A percentile compares a stretch with the other conserved stretches of the same genome.
phyloP scores from a whole-genome alignment of 352 stramenopile species.

The Phytophthora capsici region DNA sequence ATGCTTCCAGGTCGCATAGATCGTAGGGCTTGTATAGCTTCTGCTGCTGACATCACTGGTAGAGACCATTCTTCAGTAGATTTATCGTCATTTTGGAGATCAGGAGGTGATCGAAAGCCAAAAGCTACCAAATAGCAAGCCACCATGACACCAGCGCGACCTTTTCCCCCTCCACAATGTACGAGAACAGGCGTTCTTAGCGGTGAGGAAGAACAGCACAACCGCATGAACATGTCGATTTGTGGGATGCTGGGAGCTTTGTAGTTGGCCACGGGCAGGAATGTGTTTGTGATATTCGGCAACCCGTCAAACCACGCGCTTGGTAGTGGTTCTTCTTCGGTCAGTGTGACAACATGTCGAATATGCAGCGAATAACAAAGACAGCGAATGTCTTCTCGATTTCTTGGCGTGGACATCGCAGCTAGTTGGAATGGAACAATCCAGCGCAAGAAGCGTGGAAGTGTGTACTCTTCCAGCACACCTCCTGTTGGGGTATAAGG shows the following conservation, averaged over 20 bases:
- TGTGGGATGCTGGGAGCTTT: slow-evolving; percentile 55
- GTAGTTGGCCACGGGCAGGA: slow-evolving; percentile 66
- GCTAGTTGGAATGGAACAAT: slow-evolving; percentile 51
- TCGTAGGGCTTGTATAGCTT: slow-evolving; percentile 52
- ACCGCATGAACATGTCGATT: slow-evolving; percentile 64
- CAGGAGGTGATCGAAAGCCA: slow-evolving; percentile 44
- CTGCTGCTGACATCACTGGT: slow-evolving; percentile 49
- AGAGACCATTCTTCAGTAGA: slow-evolving; percentile 30
- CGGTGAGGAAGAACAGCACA: slow-evolving; percentile 31
- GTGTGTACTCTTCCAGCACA: slow-evolving; percentile 13
- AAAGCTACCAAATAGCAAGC: slow-evolving; percentile 73
- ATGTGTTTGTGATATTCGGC: slow-evolving; percentile 42
- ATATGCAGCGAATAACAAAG: slow-evolving; percentile 38
- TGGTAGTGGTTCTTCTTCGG: slow-evolving; percentile 43
- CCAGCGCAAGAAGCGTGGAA: slow-evolving; percentile 59
- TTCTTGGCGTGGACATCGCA: slow-evolving; percentile 49
- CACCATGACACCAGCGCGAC: slow-evolving; percentile 65
- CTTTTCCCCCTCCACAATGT: slow-evolving; percentile 73
- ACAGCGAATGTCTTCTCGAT: slow-evolving; percentile 37
- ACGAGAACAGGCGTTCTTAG: slow-evolving; percentile 48
- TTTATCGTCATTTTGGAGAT: slow-evolving; percentile 1
- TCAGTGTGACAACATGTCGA: slow-evolving; percentile 48
- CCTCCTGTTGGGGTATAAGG: neutral
- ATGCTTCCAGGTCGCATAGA: slow-evolving; percentile 59
- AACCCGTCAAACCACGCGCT: slow-evolving; percentile 35